A percentile compares a stretch with the other conserved stretches of the same genome.
These are phyloP conservation scores for Candida vartiovaarae DNA, from an alignment of 805 yeast genomes.

Conservation along the genomic window DNA sequence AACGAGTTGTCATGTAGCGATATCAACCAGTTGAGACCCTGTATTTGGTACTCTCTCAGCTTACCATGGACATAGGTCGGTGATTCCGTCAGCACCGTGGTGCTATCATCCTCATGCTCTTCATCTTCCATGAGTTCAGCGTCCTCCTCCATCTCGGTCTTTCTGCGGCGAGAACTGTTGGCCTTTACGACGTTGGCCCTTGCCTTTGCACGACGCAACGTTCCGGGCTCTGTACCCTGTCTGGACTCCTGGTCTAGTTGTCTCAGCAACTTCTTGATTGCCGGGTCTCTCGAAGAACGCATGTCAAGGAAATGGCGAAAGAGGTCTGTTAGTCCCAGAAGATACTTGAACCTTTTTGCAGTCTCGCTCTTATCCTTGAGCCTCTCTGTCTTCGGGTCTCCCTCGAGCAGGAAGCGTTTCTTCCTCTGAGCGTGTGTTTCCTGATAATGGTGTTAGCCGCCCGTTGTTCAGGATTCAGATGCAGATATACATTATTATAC, in stretches of 20 bases:
- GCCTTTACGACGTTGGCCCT: conserved; percentile 1
- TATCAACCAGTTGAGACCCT: conserved; percentile 93
- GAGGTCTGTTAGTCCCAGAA: conserved; percentile 75
- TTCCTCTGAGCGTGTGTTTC: conserved; percentile 35
- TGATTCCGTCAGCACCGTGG: conserved; percentile 77
- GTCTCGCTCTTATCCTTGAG: conserved; percentile 57
- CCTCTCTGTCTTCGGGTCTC: conserved; percentile 53
- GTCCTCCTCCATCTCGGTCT: conserved; percentile 93
- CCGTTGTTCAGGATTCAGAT: no score
- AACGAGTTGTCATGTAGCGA: conserved; percentile 80
- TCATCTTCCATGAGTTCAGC: conserved; percentile 85
- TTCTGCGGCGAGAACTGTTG: conserved; percentile 51
- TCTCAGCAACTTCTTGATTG: conserved; percentile 53
- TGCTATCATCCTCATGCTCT: conserved; percentile 53
- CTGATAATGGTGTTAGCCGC: background rate
- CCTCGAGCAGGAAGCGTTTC: conserved; percentile 40
- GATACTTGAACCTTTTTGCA: conserved; percentile 70
- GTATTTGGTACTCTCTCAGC: conserved; percentile 86
- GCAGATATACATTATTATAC: no score
- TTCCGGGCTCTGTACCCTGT: conserved; percentile 28
- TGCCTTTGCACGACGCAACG: conserved; percentile 11
- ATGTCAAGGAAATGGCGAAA: conserved; percentile 84
- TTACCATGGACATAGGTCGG: conserved; percentile 75
- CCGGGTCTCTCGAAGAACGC: conserved; percentile 71
- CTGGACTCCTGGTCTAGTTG: conserved; percentile 46